phyloP scores from a whole-genome alignment of 768 basidiomycete genomes.

The Mycena belliarum region DNA sequence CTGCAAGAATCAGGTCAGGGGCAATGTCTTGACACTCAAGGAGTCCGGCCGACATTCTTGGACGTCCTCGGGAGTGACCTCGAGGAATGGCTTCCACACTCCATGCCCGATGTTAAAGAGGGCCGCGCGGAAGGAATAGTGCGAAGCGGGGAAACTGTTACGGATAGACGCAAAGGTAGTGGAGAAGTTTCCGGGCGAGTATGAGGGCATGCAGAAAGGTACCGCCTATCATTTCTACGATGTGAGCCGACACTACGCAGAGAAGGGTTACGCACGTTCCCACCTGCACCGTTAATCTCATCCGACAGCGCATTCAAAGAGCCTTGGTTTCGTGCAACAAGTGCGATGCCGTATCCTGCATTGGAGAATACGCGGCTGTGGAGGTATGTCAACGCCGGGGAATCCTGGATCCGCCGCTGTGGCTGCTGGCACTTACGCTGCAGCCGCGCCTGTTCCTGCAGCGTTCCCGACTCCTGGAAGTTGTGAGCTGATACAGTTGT shows the following conservation, averaged over 20 bases:
- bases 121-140: conserved; percentile 56
- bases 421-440: no score
- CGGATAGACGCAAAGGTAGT: conserved; percentile 49
- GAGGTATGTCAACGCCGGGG: neutral
- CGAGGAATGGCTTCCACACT: conserved; percentile 69
- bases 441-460: conserved; percentile 57
- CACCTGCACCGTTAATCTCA: conserved; percentile 59
- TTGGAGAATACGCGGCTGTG: conserved; percentile 58
- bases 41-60: conserved; percentile 30
- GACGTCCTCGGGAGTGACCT: conserved; percentile 63
- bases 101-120: conserved; percentile 63
- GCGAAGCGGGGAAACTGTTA: conserved; percentile 45
- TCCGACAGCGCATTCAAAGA: conserved; percentile 50
- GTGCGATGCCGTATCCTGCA: conserved; percentile 64
- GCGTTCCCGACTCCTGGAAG: conserved; percentile 45
- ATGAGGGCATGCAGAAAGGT: conserved; percentile 52
- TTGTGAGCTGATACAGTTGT: neutral
- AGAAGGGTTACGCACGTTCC: conserved; percentile 41
- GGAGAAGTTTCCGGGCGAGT: conserved; percentile 52
- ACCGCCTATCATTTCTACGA: conserved; percentile 48
- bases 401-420: no score
- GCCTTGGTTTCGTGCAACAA: conserved; percentile 59
- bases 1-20: neutral
- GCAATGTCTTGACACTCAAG: neutral
- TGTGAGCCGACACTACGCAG: neutral